These are phyloP conservation scores for Blastobotrys chiropterorum DNA, from an alignment of 805 yeast species.

Conservation along the genomic window DNA sequence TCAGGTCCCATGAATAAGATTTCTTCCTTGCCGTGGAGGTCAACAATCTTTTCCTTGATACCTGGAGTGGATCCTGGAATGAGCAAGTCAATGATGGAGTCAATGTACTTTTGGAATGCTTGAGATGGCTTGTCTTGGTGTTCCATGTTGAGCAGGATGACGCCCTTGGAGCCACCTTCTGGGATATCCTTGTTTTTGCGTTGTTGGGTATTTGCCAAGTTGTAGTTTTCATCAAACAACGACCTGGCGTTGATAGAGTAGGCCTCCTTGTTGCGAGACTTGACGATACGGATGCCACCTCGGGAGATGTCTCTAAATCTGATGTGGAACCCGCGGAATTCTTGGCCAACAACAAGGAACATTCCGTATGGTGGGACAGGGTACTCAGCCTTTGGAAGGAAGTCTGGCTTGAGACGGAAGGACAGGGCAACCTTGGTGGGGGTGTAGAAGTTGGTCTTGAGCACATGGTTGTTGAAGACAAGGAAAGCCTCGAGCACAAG, in stretches of 20 bases:
- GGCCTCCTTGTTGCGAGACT: slow-evolving; percentile 77
- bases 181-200: slow-evolving; percentile 97
- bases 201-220: slow-evolving; percentile 93
- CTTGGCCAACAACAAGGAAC: slow-evolving; percentile 93
- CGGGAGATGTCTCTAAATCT: slow-evolving; percentile 96
- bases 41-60: slow-evolving; percentile 76
- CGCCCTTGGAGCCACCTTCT: slow-evolving; percentile 99
- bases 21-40: slow-evolving; percentile 76
- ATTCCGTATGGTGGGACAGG: slow-evolving; percentile 92
- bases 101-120: slow-evolving; percentile 89
- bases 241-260: slow-evolving; percentile 79
- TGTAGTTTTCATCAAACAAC: slow-evolving; percentile 93
- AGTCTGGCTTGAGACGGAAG: slow-evolving; percentile 80
- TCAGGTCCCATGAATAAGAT: slow-evolving; percentile 98
- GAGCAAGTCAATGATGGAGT: slow-evolving; percentile 79
- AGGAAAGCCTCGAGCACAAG: slow-evolving; percentile 76
- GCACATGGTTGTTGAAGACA: slow-evolving; percentile 75
- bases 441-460: slow-evolving; percentile 90
- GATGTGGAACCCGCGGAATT: slow-evolving; percentile 95
- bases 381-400: slow-evolving; percentile 79
- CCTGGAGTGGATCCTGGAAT: slow-evolving; percentile 67
- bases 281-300: slow-evolving; percentile 96
- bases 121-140: slow-evolving; percentile 75
- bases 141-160: slow-evolving; percentile 64
- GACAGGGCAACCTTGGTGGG: slow-evolving; percentile 94